Percentiles rank a stretch among this genome's conserved stretches.
Evolutionary conservation across 164 flowering plant species (phyloP).

Genomic region (Umbellularia californica): DNA sequence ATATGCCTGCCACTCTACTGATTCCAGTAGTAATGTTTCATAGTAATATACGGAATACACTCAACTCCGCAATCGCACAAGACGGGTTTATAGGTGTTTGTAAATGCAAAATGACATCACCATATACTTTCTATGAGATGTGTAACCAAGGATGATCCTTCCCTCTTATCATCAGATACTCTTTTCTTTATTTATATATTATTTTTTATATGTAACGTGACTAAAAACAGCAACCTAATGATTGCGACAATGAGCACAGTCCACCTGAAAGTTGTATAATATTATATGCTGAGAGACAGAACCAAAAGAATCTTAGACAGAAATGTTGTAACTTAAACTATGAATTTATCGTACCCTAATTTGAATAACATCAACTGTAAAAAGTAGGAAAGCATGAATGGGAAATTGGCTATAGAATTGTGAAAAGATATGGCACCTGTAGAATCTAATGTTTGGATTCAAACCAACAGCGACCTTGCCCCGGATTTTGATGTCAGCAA

Average conservation of each 20-base stretch:
- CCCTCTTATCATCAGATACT: not conserved
- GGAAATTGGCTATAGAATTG: not conserved
- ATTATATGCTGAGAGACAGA: too few relatives aligned
- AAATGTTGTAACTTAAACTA: not conserved
- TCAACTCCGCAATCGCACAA: too few relatives aligned
- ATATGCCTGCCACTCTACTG: too few relatives aligned
- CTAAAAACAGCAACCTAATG: too few relatives aligned
- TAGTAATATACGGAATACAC: too few relatives aligned
- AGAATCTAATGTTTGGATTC: constrained; percentile 91
- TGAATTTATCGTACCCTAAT: not conserved
- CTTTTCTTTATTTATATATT: too few relatives aligned
- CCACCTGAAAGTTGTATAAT: too few relatives aligned
- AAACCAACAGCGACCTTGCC: constrained; percentile 88
- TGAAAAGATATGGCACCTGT: constrained; percentile 44
- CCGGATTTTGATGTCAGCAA: constrained; percentile 61
- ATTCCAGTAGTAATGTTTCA: too few relatives aligned
- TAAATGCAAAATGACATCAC: not conserved
- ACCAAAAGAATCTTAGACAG: not conserved
- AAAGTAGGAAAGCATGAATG: constrained; percentile 5
- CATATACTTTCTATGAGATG: too few relatives aligned
- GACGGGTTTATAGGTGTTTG: not conserved
- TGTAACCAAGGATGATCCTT: not conserved
- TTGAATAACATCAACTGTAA: not conserved
- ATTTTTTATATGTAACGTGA: too few relatives aligned
- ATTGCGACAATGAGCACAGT: too few relatives aligned